Evolutionary conservation across 2,329 filamentous ascomycete species (phyloP).

Genomic region (Polytolypa hystricis): DNA sequence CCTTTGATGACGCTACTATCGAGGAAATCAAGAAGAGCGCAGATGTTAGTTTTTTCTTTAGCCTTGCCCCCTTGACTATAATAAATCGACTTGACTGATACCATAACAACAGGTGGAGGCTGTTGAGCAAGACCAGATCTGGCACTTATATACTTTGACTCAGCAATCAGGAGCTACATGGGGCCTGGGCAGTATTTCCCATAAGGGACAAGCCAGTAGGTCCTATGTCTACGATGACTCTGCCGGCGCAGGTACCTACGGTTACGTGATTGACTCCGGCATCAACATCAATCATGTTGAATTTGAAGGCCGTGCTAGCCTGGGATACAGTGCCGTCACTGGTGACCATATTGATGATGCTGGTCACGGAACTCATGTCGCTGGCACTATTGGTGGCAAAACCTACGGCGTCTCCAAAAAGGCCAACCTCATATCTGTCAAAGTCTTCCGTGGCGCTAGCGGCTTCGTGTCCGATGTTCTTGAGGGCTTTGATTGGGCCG

Average conservation of each 20-base stretch:
- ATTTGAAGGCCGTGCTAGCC: slow-evolving; percentile 26
- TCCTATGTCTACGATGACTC: slow-evolving; percentile 26
- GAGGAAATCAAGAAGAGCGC: slow-evolving; percentile 1
- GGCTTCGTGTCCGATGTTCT: slow-evolving; percentile 39
- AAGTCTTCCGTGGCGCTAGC: slow-evolving; percentile 37
- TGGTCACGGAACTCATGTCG: slow-evolving; percentile 31
- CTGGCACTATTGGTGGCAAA: slow-evolving; percentile 26
- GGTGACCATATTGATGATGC: slow-evolving; percentile 14
- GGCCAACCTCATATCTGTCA: slow-evolving; percentile 35
- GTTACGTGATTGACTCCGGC: slow-evolving; percentile 31
- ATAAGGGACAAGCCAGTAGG: slow-evolving; percentile 13
- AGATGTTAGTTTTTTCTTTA: slow-evolving; percentile 6
- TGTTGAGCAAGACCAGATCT: slow-evolving; percentile 10
- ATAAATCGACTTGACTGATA: neutral
- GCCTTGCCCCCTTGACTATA: neutral
- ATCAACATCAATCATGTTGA: slow-evolving; percentile 24
- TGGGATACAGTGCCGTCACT: slow-evolving; percentile 24
- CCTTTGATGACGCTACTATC: slow-evolving; percentile 2
- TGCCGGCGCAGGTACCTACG: slow-evolving; percentile 25
- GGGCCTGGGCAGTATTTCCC: slow-evolving; percentile 27
- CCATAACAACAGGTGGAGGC: slow-evolving; percentile 9
- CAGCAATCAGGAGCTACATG: slow-evolving; percentile 21
- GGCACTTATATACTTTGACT: slow-evolving; percentile 7
- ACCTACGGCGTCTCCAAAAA: slow-evolving; percentile 29
- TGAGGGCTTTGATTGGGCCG: slow-evolving; percentile 36